Base-by-base conservation (phyloP, 2,329 filamentous ascomycete species). In the Aspergillus eucalypticola region DNA sequence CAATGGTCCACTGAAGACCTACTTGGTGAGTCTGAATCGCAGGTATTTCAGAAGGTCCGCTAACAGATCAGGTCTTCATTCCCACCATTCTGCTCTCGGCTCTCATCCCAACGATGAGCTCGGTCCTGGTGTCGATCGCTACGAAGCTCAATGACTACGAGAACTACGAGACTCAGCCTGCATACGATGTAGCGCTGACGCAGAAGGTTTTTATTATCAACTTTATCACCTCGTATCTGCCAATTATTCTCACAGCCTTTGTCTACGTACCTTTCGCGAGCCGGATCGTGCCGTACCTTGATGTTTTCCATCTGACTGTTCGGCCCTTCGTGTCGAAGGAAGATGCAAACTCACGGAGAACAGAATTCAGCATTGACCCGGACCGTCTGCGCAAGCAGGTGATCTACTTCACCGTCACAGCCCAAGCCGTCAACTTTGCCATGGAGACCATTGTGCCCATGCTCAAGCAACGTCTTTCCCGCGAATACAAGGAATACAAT, bases 151-250 rank as follows among this genome's bases (percentile, higher is more conserved):
- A 90, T 0, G 83, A 92, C 25, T 87, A 88, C 67, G 95, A 99
- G 72, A 99, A 99, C 73, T 97, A 98, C 74, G 90, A 95, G 71
- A 98, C 92, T 0, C 85, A 90, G 58, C 90, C 93, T 65, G 88
- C 88, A 2, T 90, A 97, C 70, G 87, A 96, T 64, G 87, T 89
- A 23, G 90, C 93, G 2, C 83, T 98, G 72, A 92, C 95, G 1
- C 89, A 90, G 64, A 99, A 99, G 80, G 89, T 96, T 54, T 98
- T 99, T 70, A 88, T 98, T n/a, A 86, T 98, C 68, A 96, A 98
- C 80, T 97, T 98, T 77, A 94, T 98, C 76, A 96, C 92, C 5
- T 97, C 93, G 0, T 98, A 97, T 74, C 87, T 96, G 58, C 90
- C 92, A 1, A 87, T 96, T 17, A 89, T 96, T 73, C 83, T 98